These are phyloP conservation scores for Capronia coronata DNA, from an alignment of 2,329 filamentous ascomycete genomes.

Conservation along the genomic window DNA sequence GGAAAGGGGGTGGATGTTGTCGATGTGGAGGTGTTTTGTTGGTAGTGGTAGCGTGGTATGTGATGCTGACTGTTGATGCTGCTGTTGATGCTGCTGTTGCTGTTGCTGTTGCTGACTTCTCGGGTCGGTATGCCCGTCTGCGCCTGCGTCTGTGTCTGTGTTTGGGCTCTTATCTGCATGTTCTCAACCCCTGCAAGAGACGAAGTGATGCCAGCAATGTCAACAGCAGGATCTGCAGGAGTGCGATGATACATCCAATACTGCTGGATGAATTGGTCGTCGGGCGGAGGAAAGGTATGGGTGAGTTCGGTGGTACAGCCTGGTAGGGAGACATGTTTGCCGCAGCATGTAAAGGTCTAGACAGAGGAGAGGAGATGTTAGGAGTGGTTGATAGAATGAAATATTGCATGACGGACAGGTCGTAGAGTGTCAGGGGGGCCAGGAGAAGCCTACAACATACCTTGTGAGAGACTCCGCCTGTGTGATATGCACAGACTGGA, in stretches of 20 bases:
- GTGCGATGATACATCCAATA: constrained; percentile 12
- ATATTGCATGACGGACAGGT: neutral
- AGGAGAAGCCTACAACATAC: neutral
- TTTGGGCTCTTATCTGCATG: too few relatives aligned
- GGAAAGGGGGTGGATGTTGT: too few relatives aligned
- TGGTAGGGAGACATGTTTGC: constrained; percentile 3
- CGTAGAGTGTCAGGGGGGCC: too few relatives aligned
- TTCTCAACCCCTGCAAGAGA: too few relatives aligned
- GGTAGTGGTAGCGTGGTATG: too few relatives aligned
- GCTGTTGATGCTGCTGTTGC: too few relatives aligned
- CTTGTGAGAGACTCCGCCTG: constrained; percentile 1
- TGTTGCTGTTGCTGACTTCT: too few relatives aligned
- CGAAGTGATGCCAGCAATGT: too few relatives aligned
- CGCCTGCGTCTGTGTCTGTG: too few relatives aligned
- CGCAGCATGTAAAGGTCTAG: constrained; percentile 15
- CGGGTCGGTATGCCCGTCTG: too few relatives aligned
- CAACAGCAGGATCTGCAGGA: neutral
- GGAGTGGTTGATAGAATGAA: neutral
- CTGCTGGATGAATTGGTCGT: constrained; percentile 1
- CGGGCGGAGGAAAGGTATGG: constrained; percentile 2
- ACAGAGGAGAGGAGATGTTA: neutral
- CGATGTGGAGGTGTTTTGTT: too few relatives aligned
- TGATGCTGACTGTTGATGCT: too few relatives aligned
- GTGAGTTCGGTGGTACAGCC: constrained; percentile 7
- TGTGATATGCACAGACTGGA: constrained; percentile 7